Percentiles rank a stretch among this genome's conserved stretches.
Evolutionary conservation across 2,329 filamentous ascomycete genomes (phyloP).

Genomic region (Myriangium duriaei): DNA sequence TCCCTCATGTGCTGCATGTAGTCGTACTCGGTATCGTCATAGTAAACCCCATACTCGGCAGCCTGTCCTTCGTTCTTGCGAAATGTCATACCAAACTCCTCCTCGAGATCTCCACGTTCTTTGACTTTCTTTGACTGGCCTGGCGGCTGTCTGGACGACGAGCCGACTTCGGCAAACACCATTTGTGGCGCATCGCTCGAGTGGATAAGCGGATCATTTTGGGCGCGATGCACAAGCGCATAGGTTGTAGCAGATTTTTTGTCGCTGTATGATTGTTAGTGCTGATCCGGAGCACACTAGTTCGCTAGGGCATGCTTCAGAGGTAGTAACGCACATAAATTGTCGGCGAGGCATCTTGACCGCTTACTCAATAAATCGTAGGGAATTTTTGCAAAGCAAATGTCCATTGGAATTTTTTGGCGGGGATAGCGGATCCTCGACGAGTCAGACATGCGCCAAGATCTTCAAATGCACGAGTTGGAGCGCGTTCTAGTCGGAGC

Average conservation of each 20-base stretch:
- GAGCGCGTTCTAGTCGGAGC: no score
- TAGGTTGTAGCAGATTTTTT: constrained; percentile 92
- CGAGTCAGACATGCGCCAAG: no score
- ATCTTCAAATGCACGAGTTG: no score
- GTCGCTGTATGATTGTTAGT: constrained; percentile 31
- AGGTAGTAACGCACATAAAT: constrained; percentile 51
- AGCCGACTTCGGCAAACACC: constrained; percentile 60
- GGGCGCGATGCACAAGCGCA: constrained; percentile 85
- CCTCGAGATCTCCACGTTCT: constrained; percentile 60
- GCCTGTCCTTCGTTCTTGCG: constrained; percentile 92
- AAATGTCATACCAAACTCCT: constrained; percentile 56
- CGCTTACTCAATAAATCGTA: no score
- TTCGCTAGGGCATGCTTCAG: no score
- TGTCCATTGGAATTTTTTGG: neutral
- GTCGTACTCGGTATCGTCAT: constrained; percentile 89
- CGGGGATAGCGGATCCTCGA: no score
- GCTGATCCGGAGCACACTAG: no score
- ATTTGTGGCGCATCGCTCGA: constrained; percentile 79
- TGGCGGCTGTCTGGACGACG: constrained; percentile 18
- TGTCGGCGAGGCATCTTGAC: constrained; percentile 58
- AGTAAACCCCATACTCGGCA: constrained; percentile 86
- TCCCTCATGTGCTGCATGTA: constrained; percentile 99
- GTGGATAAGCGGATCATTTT: constrained; percentile 95
- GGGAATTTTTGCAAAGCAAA: neutral
- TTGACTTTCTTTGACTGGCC: constrained; percentile 21